Conservation (phyloP, 2,329 filamentous ascomycete species). For the Claviceps sp. region DNA sequence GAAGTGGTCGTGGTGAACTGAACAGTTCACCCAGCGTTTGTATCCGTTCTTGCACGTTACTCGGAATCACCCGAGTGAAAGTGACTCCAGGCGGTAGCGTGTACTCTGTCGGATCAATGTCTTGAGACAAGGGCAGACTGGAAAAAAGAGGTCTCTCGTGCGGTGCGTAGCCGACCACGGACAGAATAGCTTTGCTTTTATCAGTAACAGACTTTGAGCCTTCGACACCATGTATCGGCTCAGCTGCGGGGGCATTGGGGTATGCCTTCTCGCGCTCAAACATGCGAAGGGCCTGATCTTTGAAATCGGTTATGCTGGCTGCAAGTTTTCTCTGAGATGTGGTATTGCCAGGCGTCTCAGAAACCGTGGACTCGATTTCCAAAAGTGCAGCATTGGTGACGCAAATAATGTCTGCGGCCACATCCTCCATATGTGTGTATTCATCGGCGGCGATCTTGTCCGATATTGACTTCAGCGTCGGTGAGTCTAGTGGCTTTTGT, state of each 20-base stretch:
- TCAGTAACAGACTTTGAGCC: conserved; percentile 23
- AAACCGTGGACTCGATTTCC: conserved; percentile 27
- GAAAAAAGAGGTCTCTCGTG: conserved; percentile 73
- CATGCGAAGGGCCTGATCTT: conserved; percentile 47
- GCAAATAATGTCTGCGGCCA: conserved; percentile 43
- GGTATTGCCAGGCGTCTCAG: conserved; percentile 15
- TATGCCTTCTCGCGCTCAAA: conserved; percentile 47
- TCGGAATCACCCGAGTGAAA: conserved; percentile 22
- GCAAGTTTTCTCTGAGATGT: conserved; percentile 22
- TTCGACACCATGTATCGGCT: conserved; percentile 27
- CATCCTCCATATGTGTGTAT: conserved; percentile 50
- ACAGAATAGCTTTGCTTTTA: conserved; percentile 49
- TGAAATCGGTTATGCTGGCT: conserved; percentile 41
- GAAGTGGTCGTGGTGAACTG: conserved; percentile 50
- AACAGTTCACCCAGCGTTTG: conserved; percentile 64
- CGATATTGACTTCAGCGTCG: conserved; percentile 30
- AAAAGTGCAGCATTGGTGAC: conserved; percentile 34
- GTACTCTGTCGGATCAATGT: conserved; percentile 22
- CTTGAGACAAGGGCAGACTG: conserved; percentile 44
- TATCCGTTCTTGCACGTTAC: conserved; percentile 29
- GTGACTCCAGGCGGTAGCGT: conserved; percentile 63
- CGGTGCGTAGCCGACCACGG: conserved; percentile 61
- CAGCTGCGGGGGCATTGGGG: conserved; percentile 23
- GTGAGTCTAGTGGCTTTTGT: conserved; percentile 38
- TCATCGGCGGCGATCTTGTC: conserved; percentile 38